These are phyloP conservation scores for Aspergillus viridinutans DNA, from an alignment of 2,329 filamentous ascomycete species.

Conservation along the genomic window DNA sequence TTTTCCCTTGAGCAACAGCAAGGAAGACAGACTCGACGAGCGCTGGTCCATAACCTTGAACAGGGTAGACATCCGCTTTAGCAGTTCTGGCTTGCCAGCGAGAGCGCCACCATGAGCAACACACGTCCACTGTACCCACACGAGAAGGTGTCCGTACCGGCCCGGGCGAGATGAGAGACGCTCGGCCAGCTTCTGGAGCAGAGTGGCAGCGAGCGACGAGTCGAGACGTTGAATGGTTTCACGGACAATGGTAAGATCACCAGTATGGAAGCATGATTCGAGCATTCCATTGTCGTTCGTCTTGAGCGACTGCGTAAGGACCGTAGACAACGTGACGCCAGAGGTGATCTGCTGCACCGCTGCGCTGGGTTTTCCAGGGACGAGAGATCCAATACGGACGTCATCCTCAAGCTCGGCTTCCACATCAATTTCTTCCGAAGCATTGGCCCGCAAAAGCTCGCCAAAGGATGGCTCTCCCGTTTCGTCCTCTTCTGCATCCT, in stretches of 20 bases:
- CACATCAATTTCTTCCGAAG: slow-evolving; percentile 73
- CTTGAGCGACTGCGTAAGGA: slow-evolving; percentile 87
- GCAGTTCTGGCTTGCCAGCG: slow-evolving; percentile 76
- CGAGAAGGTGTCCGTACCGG: slow-evolving; percentile 82
- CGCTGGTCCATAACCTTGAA: slow-evolving; percentile 86
- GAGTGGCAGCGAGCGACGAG: slow-evolving; percentile 70
- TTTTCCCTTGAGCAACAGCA: slow-evolving; percentile 89
- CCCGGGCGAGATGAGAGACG: slow-evolving; percentile 83
- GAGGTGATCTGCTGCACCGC: slow-evolving; percentile 58
- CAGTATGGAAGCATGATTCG: slow-evolving; percentile 83
- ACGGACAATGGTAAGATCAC: slow-evolving; percentile 71
- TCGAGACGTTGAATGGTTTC: slow-evolving; percentile 88
- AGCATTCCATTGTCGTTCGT: slow-evolving; percentile 88
- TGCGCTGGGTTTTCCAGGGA: slow-evolving; percentile 43
- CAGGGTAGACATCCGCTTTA: slow-evolving; percentile 71
- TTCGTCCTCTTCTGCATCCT: slow-evolving; percentile 39
- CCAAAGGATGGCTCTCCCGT: slow-evolving; percentile 70
- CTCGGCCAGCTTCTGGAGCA: slow-evolving; percentile 81
- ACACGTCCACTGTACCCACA: slow-evolving; percentile 94
- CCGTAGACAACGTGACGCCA: slow-evolving; percentile 78
- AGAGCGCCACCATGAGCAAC: slow-evolving; percentile 89
- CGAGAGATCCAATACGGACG: slow-evolving; percentile 41
- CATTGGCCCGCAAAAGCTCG: slow-evolving; percentile 69
- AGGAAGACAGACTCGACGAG: slow-evolving; percentile 71
- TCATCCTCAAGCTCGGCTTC: slow-evolving; percentile 46